These are phyloP conservation scores for Xerocomellus dryophilus DNA, from an alignment of 768 basidiomycete species.

Conservation along the genomic window DNA sequence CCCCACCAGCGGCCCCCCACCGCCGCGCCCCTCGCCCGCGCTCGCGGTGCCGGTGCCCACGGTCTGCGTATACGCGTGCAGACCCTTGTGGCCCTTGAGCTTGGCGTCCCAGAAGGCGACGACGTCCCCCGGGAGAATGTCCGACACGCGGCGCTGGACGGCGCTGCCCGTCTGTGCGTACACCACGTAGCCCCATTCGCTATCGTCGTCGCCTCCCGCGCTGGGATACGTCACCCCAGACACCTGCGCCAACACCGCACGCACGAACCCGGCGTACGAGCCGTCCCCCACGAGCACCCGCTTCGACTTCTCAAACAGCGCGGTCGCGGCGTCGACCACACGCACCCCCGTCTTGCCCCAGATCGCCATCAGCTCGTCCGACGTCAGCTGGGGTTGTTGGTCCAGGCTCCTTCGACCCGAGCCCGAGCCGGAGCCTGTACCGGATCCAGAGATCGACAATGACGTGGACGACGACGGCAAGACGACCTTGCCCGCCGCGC, in stretches of 20 bases:
- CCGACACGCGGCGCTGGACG: slow-evolving; percentile 71
- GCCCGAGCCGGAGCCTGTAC: neutral
- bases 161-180: slow-evolving; percentile 65
- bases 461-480: slow-evolving; percentile 10
- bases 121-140: slow-evolving; percentile 86
- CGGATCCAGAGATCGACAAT: neutral
- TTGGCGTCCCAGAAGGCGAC: slow-evolving; percentile 71
- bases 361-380: slow-evolving; percentile 67
- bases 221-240: slow-evolving; percentile 50
- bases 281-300: slow-evolving; percentile 81
- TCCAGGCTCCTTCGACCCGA: slow-evolving; percentile 25
- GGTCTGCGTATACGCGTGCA: slow-evolving; percentile 67
- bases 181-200: slow-evolving; percentile 64
- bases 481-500: slow-evolving; percentile 6
- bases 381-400: slow-evolving; percentile 35
- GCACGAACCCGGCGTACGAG: slow-evolving; percentile 74
- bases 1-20: slow-evolving; percentile 59
- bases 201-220: slow-evolving; percentile 29
- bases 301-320: slow-evolving; percentile 72
- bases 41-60: slow-evolving; percentile 41
- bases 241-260: slow-evolving; percentile 61
- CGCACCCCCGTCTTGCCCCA: slow-evolving; percentile 75
- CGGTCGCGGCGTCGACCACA: slow-evolving; percentile 66
- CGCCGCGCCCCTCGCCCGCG: slow-evolving; percentile 40
- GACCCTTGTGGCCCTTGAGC: slow-evolving; percentile 76